A percentile compares a stretch with the other conserved stretches of the same genome.
Evolutionary conservation across 176 grass and related monocot genomes (phyloP).

Genomic region (Oryza rufipogon): DNA sequence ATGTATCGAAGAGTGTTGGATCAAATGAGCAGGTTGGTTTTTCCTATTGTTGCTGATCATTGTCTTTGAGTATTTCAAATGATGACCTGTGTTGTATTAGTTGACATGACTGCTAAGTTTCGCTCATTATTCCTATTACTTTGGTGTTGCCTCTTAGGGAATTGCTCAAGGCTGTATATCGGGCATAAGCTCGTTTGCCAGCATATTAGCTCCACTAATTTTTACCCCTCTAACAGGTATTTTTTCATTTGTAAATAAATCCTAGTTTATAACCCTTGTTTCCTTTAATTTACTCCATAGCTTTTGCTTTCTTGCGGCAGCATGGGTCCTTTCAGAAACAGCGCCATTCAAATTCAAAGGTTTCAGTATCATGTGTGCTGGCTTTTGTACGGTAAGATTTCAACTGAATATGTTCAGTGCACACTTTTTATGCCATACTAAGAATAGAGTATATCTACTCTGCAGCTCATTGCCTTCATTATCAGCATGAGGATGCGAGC

Average conservation of each 20-base stretch:
- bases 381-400: slow-evolving; percentile 67
- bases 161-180: slow-evolving; percentile 96
- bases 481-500: slow-evolving; percentile 41
- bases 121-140: background rate
- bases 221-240: slow-evolving; percentile 91
- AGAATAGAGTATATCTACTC: background rate
- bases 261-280: background rate
- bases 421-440: background rate
- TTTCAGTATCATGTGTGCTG: slow-evolving; percentile 88
- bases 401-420: background rate
- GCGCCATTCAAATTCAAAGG: slow-evolving; percentile 83
- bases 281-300: background rate
- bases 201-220: slow-evolving; percentile 77
- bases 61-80: background rate
- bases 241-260: background rate
- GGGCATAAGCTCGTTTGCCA: slow-evolving; percentile 81
- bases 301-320: slow-evolving; percentile 35
- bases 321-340: slow-evolving; percentile 83
- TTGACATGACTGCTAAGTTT: background rate
- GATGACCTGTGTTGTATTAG: background rate
- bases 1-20: slow-evolving; percentile 73
- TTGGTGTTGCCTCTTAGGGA: slow-evolving; percentile 53
- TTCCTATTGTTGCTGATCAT: background rate
- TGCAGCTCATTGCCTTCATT: slow-evolving; percentile 52
- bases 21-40: slow-evolving; percentile 78